Evolutionary conservation across 345 rosid genomes (phyloP), one percentile per base, ranked within the genome.

Genomic region (Populus euphratica): DNA sequence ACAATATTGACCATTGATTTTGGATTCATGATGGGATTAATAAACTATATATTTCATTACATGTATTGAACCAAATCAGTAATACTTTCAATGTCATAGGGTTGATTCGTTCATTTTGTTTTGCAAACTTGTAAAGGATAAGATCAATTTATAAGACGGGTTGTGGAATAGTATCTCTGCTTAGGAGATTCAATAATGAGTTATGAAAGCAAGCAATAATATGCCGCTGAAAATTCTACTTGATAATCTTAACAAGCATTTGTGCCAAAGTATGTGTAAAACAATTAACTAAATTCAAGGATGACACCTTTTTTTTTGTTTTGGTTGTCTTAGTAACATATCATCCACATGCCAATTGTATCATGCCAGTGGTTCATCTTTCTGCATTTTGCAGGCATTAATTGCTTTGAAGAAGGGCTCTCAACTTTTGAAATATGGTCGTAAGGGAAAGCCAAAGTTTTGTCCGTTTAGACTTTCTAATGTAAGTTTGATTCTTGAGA

Each of bases 391-490:
- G 84, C 87, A 95, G 99, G 94, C 93, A 77, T 81, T 93, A 73
- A 89, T 90, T 83, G 89, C 94, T 75, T 84, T 95, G 90, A 93
- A 93, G 89, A 93, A 89, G 86, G 99, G 99, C 79, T 86, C 94
- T 85, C 97, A 91, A 72, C 91, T 95, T 67, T 85, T 92, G 82
- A 95, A 93, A 82, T 92, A 91, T 89, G 97, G 96, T 87, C 96
- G 93, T n/a, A 90, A 95, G 83, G 99, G 97, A 85, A 95, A 89
- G 86, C 99, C 98, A 56, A 93, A 93, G 88, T 91, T 93, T 81
- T 93, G 89, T 74, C 92, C 92, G 14, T 95, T 95, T 81, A 89
- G 96, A 90, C 93, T 95, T 76, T 92, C 99, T 75, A 85, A 76
- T 85, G 99, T 95, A 83, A 90, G 99, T 83, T 35, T 78, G 59